These are phyloP conservation scores for Monosporascus sp. DNA, from an alignment of 2,329 filamentous ascomycete genomes.

Conservation along the genomic window DNA sequence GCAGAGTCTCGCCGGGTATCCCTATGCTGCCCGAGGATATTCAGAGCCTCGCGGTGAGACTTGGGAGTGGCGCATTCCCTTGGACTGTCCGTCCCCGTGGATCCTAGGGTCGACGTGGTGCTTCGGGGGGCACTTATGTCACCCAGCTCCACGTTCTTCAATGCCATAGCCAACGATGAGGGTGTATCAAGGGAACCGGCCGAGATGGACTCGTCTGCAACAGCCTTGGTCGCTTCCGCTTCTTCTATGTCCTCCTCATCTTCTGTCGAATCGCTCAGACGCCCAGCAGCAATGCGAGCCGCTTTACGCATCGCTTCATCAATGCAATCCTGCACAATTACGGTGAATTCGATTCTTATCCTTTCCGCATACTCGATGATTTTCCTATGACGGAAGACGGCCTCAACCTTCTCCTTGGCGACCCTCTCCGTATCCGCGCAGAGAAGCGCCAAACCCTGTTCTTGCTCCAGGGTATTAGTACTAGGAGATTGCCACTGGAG, in stretches of 20 bases:
- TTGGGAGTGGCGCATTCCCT: constrained; percentile 86
- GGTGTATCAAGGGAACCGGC: constrained; percentile 54
- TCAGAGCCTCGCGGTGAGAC: constrained; percentile 63
- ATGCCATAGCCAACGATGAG: constrained; percentile 52
- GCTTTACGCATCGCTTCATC: constrained; percentile 88
- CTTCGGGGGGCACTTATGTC: constrained; percentile 36
- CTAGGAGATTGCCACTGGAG: constrained; percentile 95
- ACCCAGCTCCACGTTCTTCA: constrained; percentile 39
- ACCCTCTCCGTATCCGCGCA: constrained; percentile 85
- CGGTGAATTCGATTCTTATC: constrained; percentile 88
- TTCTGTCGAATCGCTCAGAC: constrained; percentile 72
- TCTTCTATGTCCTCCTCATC: constrained; percentile 50
- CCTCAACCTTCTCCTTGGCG: constrained; percentile 85
- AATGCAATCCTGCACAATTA: constrained; percentile 93
- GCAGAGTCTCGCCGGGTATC: constrained; percentile 73
- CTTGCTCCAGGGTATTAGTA: constrained; percentile 85
- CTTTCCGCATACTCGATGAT: constrained; percentile 96
- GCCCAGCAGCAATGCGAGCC: constrained; percentile 78
- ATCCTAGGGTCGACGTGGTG: constrained; percentile 61
- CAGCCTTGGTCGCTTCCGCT: constrained; percentile 29
- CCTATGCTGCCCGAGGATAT: constrained; percentile 52
- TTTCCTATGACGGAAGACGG: constrained; percentile 82
- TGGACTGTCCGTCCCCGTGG: constrained; percentile 84
- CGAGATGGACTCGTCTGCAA: constrained; percentile 51
- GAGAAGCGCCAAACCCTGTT: constrained; percentile 82